Base-by-base conservation (phyloP, 495 filamentous ascomycete genomes). In the Penicillium herquei region DNA sequence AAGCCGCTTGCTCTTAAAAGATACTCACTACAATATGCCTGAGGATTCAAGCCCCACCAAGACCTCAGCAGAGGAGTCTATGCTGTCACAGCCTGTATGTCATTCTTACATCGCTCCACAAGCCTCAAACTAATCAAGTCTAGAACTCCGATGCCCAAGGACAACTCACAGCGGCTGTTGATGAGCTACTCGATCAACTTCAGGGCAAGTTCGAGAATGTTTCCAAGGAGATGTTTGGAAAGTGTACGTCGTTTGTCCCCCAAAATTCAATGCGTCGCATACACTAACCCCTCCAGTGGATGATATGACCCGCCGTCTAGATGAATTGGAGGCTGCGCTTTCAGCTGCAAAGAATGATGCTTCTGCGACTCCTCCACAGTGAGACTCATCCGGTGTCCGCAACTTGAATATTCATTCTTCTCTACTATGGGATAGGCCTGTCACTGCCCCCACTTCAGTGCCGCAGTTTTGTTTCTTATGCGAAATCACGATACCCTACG, bases 261-360 rank as follows among this genome's bases (percentile, higher is more conserved):
- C 9, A 11, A 11, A 5, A 43, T 43, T 12, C 14, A 11, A 3
- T 35, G 14, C 33, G 7, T 18, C 14, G 17, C 31, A 6, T 35
- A 43, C 52, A 64, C 51, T 49, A 18, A 39, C 17, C 37, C 13
- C 41, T 37, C 32, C 58, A 96, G 92, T 98, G 86, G 93, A 98
- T 63, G 94, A 96, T 52, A 97, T 98, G 93, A 87, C 90, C 11
- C 80, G 87, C 55, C 87, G 93, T 14, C 73, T 98, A 5, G 93
- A 98, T 67, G 89, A 87, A 47, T 82, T 98, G 34, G 93, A 98
- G 70, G 79, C 87, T 40, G 86, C 87, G 37, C 56, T 77, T 34
- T 63, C 58, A 16, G 52, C 63, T 34, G 53, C 57, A 2, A 43
- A 45, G 6, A 51, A 37, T 17, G 63, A 67, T 42, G 54, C 59